These are phyloP conservation scores for Leccinum imitatum DNA, from an alignment of 768 basidiomycete genomes.

Conservation along the genomic window DNA sequence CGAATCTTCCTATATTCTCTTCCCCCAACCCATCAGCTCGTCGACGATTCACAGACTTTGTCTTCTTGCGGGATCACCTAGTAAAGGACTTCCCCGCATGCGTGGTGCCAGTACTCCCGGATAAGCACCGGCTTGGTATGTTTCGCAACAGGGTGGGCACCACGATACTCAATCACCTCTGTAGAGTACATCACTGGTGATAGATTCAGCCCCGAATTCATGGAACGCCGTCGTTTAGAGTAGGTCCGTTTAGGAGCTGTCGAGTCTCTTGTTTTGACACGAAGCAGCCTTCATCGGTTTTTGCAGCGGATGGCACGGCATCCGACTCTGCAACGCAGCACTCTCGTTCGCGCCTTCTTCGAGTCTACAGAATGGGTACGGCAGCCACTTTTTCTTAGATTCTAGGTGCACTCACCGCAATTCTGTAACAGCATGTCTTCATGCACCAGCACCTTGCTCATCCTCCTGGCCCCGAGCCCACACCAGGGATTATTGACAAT, in stretches of 20 bases:
- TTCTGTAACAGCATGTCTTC: slow-evolving; percentile 70
- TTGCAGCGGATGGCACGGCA: slow-evolving; percentile 88
- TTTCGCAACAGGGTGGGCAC: slow-evolving; percentile 9
- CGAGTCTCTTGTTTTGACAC: slow-evolving; percentile 5
- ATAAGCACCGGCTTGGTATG: slow-evolving; percentile 94
- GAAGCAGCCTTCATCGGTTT: slow-evolving; percentile 83
- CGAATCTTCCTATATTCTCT: slow-evolving; percentile 86
- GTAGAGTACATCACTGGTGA: slow-evolving; percentile 97
- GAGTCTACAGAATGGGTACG: slow-evolving; percentile 98
- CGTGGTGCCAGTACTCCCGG: slow-evolving; percentile 95
- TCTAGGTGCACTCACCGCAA: slow-evolving; percentile 4
- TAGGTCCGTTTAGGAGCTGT: slow-evolving; percentile 39
- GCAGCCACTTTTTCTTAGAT: neutral
- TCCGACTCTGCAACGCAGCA: slow-evolving; percentile 89
- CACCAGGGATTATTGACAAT: slow-evolving; percentile 85
- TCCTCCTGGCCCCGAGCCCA: slow-evolving; percentile 81
- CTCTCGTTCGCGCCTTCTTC: slow-evolving; percentile 90
- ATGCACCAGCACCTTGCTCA: slow-evolving; percentile 97
- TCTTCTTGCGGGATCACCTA: slow-evolving; percentile 87
- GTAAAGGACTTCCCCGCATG: slow-evolving; percentile 93
- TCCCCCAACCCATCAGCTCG: slow-evolving; percentile 71
- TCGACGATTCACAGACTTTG: slow-evolving; percentile 95
- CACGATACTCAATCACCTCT: slow-evolving; percentile 4
- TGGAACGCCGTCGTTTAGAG: slow-evolving; percentile 90
- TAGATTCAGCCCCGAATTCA: slow-evolving; percentile 94